Base-by-base conservation (phyloP, 2,329 filamentous ascomycete species). In the Alternaria metachromatica region DNA sequence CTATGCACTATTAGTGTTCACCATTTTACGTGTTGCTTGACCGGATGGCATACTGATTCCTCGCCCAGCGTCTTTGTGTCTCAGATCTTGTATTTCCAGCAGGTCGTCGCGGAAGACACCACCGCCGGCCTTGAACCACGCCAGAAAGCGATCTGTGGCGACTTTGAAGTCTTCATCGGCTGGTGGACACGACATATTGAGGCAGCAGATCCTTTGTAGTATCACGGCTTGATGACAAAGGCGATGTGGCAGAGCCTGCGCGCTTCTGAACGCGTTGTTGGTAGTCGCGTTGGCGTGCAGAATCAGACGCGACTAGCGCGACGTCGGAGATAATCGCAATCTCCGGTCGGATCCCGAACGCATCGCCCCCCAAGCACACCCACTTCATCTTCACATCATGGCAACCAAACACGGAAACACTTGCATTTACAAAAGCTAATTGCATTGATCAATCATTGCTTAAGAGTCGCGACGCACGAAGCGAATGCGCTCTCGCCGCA, bases 51-150 rank as follows among this genome's bases (percentile, higher is more conserved):
- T 55, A 73, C 71, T 55, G 21, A 73, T 73, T 30, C 71, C 71
- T 45, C 71, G 63, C 10, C 71, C 71, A 3, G 71, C 70, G n/a
- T 69, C 70, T 23, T 62, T 60, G 3, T 63, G 51, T 37, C 71
- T 66, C 7, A 73, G 26, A 13, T 73, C 71, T 50, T 57, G 62
- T 8, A 73, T 70, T 30, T 70, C 68, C 1, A 73, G 56, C 26
- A 73, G 55, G 9, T 73, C 71, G 3, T 73, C 68, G 8, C 56
- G 65, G 20, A 73, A 72, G 12, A 68, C 60, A 18, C 71, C 71
- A 2, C 71, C 71, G 2, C 62, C 61, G 2, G 66, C 65, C 20
- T 67, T 71, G 56, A 72, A 73, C 71, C 71, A 73, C 5, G 53
- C 25, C 10, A 73, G 7, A 10, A 73, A 73, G 13, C 55, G 60